Evolutionary conservation across 495 filamentous ascomycete species (phyloP), one percentile per base, ranked within the genome.

Genomic region (Alectoria sarmentosa): DNA sequence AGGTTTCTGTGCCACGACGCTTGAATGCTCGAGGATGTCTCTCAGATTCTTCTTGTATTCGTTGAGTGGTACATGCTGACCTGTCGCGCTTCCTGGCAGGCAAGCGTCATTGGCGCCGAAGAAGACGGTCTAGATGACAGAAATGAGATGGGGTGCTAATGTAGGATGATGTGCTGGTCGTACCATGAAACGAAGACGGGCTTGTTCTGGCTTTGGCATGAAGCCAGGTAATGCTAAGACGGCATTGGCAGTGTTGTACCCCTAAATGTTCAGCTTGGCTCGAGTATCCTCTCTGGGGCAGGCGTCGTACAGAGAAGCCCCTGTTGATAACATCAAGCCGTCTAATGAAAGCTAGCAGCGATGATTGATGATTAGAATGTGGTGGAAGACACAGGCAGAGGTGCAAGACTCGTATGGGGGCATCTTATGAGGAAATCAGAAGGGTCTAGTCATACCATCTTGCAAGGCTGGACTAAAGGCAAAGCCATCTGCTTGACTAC

Each of bases 31-130:
- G 63, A 91, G 74, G 70, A 96, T 88, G 58, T 76, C 75, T 58
- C 74, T 79, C 58, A 96, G 74, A 69, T 95, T 96, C 64, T 79
- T 76, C 69, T 84, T 84, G 76, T 87, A 96, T 62, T 83, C 76
- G 6, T 85, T 81, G 26, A 93, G 74, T 4, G 90, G 84, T n/a
- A 96, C 82, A 70, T 90, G 83, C 72, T 96, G 92, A 9, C 76
- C 73, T 63, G 78, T 84, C 28, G 74, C 75, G 19, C 79, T 76
- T 48, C 78, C 74, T 26, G 79, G 78, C n/a, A 92, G 69, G 62
- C 80, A 81, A 10, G 92, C 87, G 73, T 96, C 92, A 71, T 96
- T 96, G 69, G 92, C 89, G 23, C 92, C 92, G 65, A 96, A 85
- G 69, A 94, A 91, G 66, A 96, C 77, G 30, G 86, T 80, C 89